A percentile compares a stretch with the other conserved stretches of the same genome.
phyloP scores from a whole-genome alignment of 192 early-diverging fungal genomes.

The Linnemannia zychae region DNA sequence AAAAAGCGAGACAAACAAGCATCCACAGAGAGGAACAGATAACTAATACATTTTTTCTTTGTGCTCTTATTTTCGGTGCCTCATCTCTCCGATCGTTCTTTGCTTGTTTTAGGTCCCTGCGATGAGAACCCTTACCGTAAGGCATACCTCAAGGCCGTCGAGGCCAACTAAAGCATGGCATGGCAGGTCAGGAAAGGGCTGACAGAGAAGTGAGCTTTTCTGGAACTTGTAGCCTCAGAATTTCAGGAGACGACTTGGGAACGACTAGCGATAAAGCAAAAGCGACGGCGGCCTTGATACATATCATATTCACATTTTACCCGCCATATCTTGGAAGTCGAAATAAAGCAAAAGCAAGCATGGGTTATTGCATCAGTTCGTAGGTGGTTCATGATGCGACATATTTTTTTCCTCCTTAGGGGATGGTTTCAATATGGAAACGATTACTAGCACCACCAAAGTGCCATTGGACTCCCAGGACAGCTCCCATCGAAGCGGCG shows the following conservation, averaged over 20 bases:
- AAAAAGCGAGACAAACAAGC: too few species aligned
- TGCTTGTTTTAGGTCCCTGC: constrained; percentile 52
- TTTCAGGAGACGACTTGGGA: neutral
- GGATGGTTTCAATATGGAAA: neutral
- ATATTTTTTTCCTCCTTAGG: neutral
- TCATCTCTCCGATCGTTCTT: neutral
- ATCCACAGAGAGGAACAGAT: too few species aligned
- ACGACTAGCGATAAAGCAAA: neutral
- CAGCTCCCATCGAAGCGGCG: constrained; percentile 17
- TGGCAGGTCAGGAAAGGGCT: too few species aligned
- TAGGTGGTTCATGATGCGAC: neutral
- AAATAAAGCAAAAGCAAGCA: neutral
- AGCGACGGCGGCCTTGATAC: neutral
- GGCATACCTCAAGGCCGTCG: constrained; percentile 61
- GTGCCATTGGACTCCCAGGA: constrained; percentile 22
- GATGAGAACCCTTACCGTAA: constrained; percentile 70
- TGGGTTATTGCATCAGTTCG: neutral
- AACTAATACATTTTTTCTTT: neutral
- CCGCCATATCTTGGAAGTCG: neutral
- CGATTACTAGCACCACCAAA: neutral
- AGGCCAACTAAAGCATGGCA: constrained; percentile 21
- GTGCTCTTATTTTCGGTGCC: constrained; percentile 1
- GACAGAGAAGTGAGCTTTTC: neutral
- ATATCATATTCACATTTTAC: neutral
- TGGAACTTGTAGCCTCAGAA: neutral